Conservation (phyloP, 768 basidiomycete species). For the Boletus tomentosulus region DNA sequence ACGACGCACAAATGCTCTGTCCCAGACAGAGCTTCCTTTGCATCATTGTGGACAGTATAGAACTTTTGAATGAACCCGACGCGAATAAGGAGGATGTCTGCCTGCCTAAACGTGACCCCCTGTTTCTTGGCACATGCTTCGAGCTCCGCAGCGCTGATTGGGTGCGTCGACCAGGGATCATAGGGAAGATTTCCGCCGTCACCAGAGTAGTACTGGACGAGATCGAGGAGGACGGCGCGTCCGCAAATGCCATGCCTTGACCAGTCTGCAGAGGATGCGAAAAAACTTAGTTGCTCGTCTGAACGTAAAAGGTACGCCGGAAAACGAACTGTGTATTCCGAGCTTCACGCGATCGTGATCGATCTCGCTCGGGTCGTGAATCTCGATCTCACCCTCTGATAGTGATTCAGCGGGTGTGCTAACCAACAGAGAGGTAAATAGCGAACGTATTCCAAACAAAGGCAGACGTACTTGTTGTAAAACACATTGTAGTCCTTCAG, state of each 20-base stretch:
- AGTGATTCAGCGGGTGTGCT: conserved; percentile 45
- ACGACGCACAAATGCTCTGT: conserved; percentile 49
- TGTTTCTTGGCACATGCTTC: conserved; percentile 55
- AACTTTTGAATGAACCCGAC: conserved; percentile 63
- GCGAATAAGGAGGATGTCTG: conserved; percentile 58
- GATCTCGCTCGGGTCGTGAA: conserved; percentile 46
- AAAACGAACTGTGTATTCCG: conserved; percentile 63
- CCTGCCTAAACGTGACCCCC: conserved; percentile 54
- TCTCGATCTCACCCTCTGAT: conserved; percentile 41
- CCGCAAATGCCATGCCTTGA: conserved; percentile 67
- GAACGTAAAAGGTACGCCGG: neutral
- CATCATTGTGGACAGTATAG: conserved; percentile 38
- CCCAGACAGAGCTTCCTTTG: conserved; percentile 39
- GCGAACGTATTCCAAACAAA: neutral
- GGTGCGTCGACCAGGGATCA: conserved; percentile 58
- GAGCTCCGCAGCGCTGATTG: conserved; percentile 50
- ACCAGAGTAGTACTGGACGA: conserved; percentile 50
- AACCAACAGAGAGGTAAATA: neutral
- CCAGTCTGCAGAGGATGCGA: conserved; percentile 46
- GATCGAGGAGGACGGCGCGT: conserved; percentile 62
- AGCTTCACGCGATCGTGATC: conserved; percentile 46
- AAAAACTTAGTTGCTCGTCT: neutral
- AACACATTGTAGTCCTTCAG: conserved; percentile 49
- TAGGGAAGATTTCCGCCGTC: conserved; percentile 44
- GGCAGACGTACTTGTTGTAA: conserved; percentile 52